Evolutionary conservation across 2,329 filamentous ascomycete genomes (phyloP).

Genomic region (Epicoccum sorghinum): DNA sequence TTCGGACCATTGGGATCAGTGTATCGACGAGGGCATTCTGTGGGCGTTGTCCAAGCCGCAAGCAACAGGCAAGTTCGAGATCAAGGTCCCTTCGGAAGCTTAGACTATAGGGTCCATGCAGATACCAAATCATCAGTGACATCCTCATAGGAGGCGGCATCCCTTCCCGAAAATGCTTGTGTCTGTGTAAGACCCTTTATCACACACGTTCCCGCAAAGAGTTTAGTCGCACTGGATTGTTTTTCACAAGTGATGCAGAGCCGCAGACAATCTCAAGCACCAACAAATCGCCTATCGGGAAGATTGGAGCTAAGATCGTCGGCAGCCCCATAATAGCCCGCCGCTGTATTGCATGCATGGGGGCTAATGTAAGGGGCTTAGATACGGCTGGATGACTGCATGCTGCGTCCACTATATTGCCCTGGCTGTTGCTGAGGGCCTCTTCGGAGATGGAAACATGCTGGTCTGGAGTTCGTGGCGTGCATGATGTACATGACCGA

Average conservation of each 20-base stretch:
- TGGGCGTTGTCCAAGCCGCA: conserved; percentile 50
- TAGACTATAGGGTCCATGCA: neutral
- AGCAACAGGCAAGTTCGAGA: conserved; percentile 41
- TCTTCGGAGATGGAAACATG: conserved; percentile 35
- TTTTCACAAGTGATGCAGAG: too few relatives aligned
- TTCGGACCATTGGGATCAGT: conserved; percentile 51
- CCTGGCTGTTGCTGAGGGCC: conserved; percentile 42
- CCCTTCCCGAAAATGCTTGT: too few relatives aligned
- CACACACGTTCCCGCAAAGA: too few relatives aligned
- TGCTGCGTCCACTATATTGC: conserved; percentile 47
- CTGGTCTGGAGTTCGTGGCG: conserved; percentile 30
- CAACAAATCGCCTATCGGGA: neutral
- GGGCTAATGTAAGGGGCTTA: too few relatives aligned
- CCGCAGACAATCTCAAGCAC: too few relatives aligned
- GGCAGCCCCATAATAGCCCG: neutral
- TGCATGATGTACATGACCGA: conserved; percentile 59
- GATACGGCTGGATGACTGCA: too few relatives aligned
- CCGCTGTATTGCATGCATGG: too few relatives aligned
- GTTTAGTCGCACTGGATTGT: too few relatives aligned
- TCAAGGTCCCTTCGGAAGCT: conserved; percentile 30
- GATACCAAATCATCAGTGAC: neutral
- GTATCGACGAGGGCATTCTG: conserved; percentile 52
- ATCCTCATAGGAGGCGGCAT: too few relatives aligned
- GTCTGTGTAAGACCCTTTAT: too few relatives aligned
- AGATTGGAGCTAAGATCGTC: conserved; percentile 1